Evolutionary conservation across 495 filamentous ascomycete species (phyloP).

Genomic region (Talaromyces borbonicus): DNA sequence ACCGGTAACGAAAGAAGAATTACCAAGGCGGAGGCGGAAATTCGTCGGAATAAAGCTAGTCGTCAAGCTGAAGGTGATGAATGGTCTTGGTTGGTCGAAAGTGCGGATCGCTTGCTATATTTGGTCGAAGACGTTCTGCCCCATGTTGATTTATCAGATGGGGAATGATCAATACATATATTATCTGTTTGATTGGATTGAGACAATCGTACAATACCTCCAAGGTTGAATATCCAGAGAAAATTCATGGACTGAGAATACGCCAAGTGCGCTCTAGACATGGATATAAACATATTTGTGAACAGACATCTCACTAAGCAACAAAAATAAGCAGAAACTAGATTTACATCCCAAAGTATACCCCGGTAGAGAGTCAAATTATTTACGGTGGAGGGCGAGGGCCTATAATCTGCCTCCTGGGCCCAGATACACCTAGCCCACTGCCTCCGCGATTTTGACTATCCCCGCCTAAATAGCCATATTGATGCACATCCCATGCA

Average conservation of each 20-base stretch:
- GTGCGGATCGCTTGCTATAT: constrained; percentile 29
- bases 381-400: constrained; percentile 55
- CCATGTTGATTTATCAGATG: neutral
- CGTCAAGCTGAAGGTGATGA: constrained; percentile 29
- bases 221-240: neutral
- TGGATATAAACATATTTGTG: neutral
- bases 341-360: neutral
- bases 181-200: neutral
- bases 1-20: constrained; percentile 54
- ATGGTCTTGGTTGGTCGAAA: constrained; percentile 31
- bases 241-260: neutral
- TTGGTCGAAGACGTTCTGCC: constrained; percentile 22
- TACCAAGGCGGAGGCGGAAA: constrained; percentile 38
- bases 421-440: constrained; percentile 60
- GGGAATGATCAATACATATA: neutral
- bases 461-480: constrained; percentile 78
- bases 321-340: neutral
- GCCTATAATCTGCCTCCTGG: constrained; percentile 69
- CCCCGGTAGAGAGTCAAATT: neutral
- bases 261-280: neutral
- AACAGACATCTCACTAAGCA: neutral
- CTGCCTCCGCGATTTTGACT: constrained; percentile 62
- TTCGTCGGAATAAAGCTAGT: constrained; percentile 26
- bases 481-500: constrained; percentile 82
- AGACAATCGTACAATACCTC: neutral